Base-by-base conservation (phyloP, 2,329 filamentous ascomycete species). In the Catunica adiposa region DNA sequence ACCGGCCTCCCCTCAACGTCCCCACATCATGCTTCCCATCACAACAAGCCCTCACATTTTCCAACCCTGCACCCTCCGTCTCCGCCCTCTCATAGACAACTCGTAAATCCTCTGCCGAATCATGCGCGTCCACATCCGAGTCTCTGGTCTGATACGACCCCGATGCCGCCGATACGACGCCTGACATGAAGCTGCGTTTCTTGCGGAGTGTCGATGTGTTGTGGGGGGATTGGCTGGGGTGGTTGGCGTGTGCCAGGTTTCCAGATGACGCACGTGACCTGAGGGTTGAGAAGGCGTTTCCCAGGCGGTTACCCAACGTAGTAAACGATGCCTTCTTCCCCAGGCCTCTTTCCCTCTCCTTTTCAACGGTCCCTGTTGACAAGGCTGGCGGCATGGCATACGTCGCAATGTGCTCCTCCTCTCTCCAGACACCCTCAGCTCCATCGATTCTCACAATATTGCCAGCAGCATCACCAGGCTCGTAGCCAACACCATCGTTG, bases 1-100 rank as follows among this genome's bases (percentile, higher is more conserved):
- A 58, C 70, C 71, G 57, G 74, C 70, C 46, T 6, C 48, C 48
- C 4, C 48, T 51, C 53, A 84, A 66, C 55, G 73, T 79, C 55
- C 79, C 76, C 51, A 88, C 84, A 65, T 88, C 83, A 63, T 88
- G 84, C 71, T 85, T 86, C 90, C 89, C 92, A 77, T 97, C 92
- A 69, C 92, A 98, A 71, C 92, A 98, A 58, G 90, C 89, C 65
- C 92, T 78, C 61, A 98, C 92, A 67, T 98, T 96, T 74, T 97
- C 90, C 63, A 97, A 75, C 65, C 89, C n/a, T n/a, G n/a, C 86
- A 25, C 83, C 74, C 61, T 89, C 85, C 55, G 80, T 74, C 63
- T 90, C 84, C 65, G 89, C 83, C 60, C 79, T 75, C 69, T 90
- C 86, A 63, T 90, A 86, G 60, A 89, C 81, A 60, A 83, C 77